A percentile compares a stretch with the other conserved stretches of the same genome.
Evolutionary conservation across 805 yeast genomes (phyloP).

Genomic region (Dipodascopsis uninucleata): DNA sequence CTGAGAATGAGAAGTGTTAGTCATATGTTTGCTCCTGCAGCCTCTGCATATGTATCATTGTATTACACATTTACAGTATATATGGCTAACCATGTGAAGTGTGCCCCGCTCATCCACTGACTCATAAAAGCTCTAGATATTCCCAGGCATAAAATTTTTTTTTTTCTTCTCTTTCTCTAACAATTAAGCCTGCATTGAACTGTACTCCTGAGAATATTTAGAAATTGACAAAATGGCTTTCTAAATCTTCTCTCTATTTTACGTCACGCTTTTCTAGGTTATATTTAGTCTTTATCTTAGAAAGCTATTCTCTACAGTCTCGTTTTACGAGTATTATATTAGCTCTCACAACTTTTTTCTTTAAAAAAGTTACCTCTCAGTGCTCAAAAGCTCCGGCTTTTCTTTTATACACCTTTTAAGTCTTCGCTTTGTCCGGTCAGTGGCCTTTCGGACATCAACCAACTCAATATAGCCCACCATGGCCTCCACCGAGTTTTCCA

Average conservation of each 20-base stretch:
- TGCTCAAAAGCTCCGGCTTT: neutral
- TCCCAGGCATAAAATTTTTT: no score
- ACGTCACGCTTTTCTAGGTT: neutral
- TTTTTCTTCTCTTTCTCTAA: no score
- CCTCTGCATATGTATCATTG: no score
- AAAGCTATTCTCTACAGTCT: neutral
- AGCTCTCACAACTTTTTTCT: neutral
- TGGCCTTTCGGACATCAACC: conserved; percentile 10
- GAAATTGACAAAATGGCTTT: conserved; percentile 3
- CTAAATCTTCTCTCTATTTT: conserved; percentile 1
- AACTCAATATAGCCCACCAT: conserved; percentile 14
- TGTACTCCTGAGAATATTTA: no score
- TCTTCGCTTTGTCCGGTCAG: conserved; percentile 26
- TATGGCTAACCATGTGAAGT: no score
- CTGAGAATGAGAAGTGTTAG: no score
- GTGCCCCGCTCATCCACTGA: no score
- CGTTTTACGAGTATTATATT: neutral
- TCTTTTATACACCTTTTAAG: neutral
- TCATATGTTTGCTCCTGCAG: no score
- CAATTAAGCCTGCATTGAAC: no score
- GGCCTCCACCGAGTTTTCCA: conserved; percentile 16
- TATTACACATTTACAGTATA: no score
- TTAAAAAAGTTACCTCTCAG: neutral
- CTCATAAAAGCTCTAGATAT: no score
- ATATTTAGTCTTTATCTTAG: neutral